Base-by-base conservation (phyloP, 805 yeast species). In the Zygosaccharomyces siamensis region DNA sequence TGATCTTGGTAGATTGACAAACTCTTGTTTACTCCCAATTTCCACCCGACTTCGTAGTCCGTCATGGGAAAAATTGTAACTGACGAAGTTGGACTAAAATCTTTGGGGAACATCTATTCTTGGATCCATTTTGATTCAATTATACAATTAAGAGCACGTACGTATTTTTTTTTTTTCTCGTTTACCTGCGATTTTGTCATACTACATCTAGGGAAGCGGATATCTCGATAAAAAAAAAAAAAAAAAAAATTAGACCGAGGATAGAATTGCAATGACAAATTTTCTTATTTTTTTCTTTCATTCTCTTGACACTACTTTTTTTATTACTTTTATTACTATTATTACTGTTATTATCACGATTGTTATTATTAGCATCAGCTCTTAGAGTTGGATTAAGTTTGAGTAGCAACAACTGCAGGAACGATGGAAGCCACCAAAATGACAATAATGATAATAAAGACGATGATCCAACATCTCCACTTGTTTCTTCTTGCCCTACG, bases 401-500 rank as follows among this genome's bases (percentile, higher is more conserved):
- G 21, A 20, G 67, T 61, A 39, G 55, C 78, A 43, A 65, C 69
- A 43, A 66, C 64, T 4, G 68, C 56, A 38, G 70, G 70, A 23
- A 66, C 84, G 64, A 87, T 89, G 59, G 84, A 78, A 47, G 80
- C 81, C 55, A 82, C 80, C 38, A 86, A 83, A 61, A 87, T 73
- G 50, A 85, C 79, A 54, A 78, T 73, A 50, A 84, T 67, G 57
- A 86, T 75, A 46, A 82, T 61, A 54, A 79, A 70, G 60, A 75
- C 65, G 65, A 88, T 82, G 71, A 83, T 72, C 63, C 80, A 75
- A 67, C 95, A 86, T 82, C 93, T 86, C 76, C 88, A 79, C 75
- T 80, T 89, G 83, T 89, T 89, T 69, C 74, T 88, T 76, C 99
- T 83, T 47, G 96, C 95, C 63, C 85, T 84, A 69, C 83, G 81